Base-by-base conservation (phyloP, 805 yeast genomes). In the Cyberlindnera misumaiensis region DNA sequence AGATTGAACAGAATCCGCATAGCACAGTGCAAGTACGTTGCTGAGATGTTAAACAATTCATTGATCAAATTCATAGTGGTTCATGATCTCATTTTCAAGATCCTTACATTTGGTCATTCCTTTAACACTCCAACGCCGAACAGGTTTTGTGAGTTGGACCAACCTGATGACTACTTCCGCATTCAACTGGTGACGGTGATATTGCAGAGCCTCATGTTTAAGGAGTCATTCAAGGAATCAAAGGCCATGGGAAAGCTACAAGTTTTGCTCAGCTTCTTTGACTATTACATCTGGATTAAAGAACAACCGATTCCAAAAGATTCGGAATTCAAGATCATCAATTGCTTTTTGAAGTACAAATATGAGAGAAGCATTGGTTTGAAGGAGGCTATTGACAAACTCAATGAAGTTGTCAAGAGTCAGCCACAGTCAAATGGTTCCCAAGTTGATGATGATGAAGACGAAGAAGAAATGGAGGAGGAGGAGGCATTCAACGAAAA, bases 131-230 rank as follows among this genome's bases (percentile, higher is more conserved):
- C 94, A 2, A 58, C 52, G 9, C 69, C 71, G 6, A 64, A 62
- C 16, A 46, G 40, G 4, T 30, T 53, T 3, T 62, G 67, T 24
- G 70, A 62, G 13, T 36, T 70, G n/a, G 96, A 88, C 59, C 62
- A 62, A 11, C 78, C 80, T 0, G 72, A 77, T 48, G 79, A 84
- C 49, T 84, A 79, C 52, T 85, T 86, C 58, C 68, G 96, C 41
- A 63, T 86, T 28, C 77, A 76, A 29, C 59, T 88, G 52, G 58
- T 73, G 14, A 53, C 72, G 20, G 55, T 66, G 0, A 53, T 76
- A 5, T 50, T 80, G 14, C 57, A 58, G n/a, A 57, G 55, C 9
- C 32, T 64, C 3, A 8, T 20, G 8, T 20, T 20, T 20, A 20
- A 20, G 24, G 42, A 46, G n/a, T 8, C 30, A 8, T 49, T 43